These are phyloP conservation scores for Chlorella sp. DNA, from an alignment of 139 green algal species.

Conservation along the genomic window DNA sequence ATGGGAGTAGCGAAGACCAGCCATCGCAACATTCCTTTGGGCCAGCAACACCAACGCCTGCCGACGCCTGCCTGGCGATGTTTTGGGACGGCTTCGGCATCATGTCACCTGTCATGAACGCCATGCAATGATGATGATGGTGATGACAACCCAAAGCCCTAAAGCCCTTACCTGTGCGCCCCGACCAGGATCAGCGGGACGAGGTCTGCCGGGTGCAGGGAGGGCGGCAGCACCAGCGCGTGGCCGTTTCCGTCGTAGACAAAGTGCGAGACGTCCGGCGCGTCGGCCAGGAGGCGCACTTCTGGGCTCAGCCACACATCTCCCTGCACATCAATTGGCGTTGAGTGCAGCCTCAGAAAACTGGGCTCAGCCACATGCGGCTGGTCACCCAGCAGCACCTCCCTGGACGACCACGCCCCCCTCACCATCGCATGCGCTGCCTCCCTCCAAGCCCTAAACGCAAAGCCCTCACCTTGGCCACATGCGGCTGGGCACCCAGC, in stretches of 20 bases:
- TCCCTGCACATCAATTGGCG: too few relatives aligned
- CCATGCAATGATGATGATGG: too few relatives aligned
- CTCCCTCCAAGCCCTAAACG: slow-evolving; percentile 55
- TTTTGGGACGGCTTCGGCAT: too few relatives aligned
- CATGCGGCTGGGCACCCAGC: slow-evolving; percentile 18
- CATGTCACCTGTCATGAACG: too few relatives aligned
- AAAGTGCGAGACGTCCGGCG: slow-evolving; percentile 33
- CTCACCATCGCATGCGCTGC: background rate
- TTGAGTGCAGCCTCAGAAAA: background rate
- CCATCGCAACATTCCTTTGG: too few relatives aligned
- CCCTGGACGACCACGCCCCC: slow-evolving; percentile 8
- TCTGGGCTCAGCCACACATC: slow-evolving; percentile 82
- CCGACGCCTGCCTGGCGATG: too few relatives aligned
- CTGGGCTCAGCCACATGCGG: slow-evolving; percentile 24
- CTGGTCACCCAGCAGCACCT: slow-evolving; percentile 25
- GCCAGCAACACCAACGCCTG: too few relatives aligned
- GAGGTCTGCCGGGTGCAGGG: slow-evolving; percentile 41
- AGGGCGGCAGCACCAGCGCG: slow-evolving; percentile 53
- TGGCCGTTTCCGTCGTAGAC: slow-evolving; percentile 70
- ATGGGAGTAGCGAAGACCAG: too few relatives aligned
- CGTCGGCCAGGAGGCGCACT: slow-evolving; percentile 78
- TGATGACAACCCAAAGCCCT: too few relatives aligned
- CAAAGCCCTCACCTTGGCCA: slow-evolving; percentile 15
- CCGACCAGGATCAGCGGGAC: slow-evolving; percentile 85
- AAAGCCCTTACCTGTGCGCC: too few relatives aligned